Conservation (phyloP, 495 filamentous ascomycete genomes). For the Talaromyces liani region DNA sequence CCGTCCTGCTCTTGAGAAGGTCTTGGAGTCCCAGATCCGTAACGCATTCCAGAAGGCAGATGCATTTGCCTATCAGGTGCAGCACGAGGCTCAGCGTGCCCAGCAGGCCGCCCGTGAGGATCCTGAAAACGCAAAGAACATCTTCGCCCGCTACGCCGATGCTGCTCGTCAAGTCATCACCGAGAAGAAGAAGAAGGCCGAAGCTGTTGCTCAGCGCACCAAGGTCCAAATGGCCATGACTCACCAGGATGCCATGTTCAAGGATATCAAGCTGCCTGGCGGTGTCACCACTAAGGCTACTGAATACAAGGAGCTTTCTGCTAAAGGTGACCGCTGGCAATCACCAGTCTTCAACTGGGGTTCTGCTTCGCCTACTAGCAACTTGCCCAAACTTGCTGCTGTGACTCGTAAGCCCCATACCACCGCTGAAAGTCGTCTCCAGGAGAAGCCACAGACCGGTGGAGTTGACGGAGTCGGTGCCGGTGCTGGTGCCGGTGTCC, state of each 20-base stretch:
- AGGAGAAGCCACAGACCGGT: constrained; percentile 8
- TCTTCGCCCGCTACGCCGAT: constrained; percentile 75
- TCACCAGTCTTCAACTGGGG: constrained; percentile 91
- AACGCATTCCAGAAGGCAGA: constrained; percentile 67
- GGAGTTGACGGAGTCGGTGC: not conserved
- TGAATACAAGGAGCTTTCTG: constrained; percentile 82
- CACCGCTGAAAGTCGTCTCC: constrained; percentile 19
- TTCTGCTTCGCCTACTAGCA: constrained; percentile 58
- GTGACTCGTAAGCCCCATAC: constrained; percentile 62
- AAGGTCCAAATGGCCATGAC: constrained; percentile 73
- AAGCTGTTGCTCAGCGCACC: constrained; percentile 47
- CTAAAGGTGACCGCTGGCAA: constrained; percentile 89
- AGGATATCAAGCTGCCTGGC: constrained; percentile 76
- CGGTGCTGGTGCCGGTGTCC: not conserved
- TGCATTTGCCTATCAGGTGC: constrained; percentile 60
- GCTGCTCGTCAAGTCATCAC: constrained; percentile 69
- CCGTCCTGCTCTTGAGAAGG: constrained; percentile 76
- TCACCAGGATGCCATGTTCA: constrained; percentile 84
- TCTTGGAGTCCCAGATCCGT: constrained; percentile 68
- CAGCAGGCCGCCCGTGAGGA: constrained; percentile 57
- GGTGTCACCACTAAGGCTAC: constrained; percentile 92
- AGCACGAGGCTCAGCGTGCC: constrained; percentile 73
- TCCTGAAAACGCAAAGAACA: constrained; percentile 71
- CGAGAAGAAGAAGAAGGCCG: constrained; percentile 64
- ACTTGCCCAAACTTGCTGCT: constrained; percentile 56